Percentiles rank a stretch among this genome's conserved stretches.
These are phyloP conservation scores for Plectosphaerella cucumerina DNA, from an alignment of 2,329 filamentous ascomycete genomes.

Conservation along the genomic window DNA sequence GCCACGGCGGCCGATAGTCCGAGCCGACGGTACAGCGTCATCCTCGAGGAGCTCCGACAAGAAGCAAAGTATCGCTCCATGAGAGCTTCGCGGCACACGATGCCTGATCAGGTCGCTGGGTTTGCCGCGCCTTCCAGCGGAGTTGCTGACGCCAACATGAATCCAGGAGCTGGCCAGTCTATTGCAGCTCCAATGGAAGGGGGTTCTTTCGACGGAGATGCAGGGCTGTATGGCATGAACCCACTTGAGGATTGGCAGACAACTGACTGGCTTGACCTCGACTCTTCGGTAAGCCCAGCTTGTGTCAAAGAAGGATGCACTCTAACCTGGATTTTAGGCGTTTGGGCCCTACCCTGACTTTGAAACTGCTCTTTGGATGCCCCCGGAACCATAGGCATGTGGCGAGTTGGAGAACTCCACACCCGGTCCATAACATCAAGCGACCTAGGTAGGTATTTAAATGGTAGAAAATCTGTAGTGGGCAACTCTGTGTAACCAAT, in stretches of 20 bases:
- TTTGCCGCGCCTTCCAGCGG: not conserved
- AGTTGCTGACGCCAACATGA: not conserved
- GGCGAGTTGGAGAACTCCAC: too few relatives aligned
- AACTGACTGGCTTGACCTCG: slow-evolving; percentile 22
- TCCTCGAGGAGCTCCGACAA: slow-evolving; percentile 45
- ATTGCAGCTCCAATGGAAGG: not conserved
- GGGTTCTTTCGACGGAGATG: not conserved
- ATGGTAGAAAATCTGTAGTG: too few relatives aligned
- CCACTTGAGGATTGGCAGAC: slow-evolving; percentile 21
- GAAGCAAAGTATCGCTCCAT: slow-evolving; percentile 21
- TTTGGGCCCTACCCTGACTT: not conserved
- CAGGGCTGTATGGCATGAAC: slow-evolving; percentile 2
- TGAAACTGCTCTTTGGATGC: not conserved
- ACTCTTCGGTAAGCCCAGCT: not conserved
- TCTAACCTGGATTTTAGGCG: not conserved
- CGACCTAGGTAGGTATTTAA: too few relatives aligned
- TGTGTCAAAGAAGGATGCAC: not conserved
- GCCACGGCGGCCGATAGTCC: slow-evolving; percentile 34
- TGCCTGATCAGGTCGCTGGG: not conserved
- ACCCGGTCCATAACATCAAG: too few relatives aligned
- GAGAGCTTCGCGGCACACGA: not conserved
- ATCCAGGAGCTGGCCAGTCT: too few relatives aligned
- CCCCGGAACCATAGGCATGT: not conserved
- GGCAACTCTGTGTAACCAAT: too few relatives aligned
- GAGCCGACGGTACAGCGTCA: slow-evolving; percentile 44